phyloP scores from a whole-genome alignment of 352 stramenopile species.

The Poterioochromonas sp. region DNA sequence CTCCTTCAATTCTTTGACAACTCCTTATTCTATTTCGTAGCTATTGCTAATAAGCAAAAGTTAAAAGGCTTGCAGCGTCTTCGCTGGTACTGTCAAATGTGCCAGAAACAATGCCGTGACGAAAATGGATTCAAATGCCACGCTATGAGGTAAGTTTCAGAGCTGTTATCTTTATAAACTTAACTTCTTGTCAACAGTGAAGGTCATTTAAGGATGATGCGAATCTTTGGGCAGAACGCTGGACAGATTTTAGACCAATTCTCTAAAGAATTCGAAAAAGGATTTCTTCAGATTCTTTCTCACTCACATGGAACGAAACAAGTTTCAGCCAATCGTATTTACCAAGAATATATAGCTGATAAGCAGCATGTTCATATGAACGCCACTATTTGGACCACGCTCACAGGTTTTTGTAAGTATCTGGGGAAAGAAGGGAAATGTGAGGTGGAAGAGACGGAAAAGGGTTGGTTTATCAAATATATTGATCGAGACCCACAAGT shows the following conservation, averaged over 20 bases:
- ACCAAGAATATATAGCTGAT: constrained; percentile 98
- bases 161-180: not conserved
- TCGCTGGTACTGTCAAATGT: constrained; percentile 97
- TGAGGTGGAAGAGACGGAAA: constrained; percentile 93
- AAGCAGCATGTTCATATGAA: constrained; percentile 99
- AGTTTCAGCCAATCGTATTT: constrained; percentile 90
- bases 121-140: constrained; percentile 99
- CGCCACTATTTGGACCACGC: constrained; percentile 90
- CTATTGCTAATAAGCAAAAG: constrained; percentile 51
- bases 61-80: constrained; percentile 94
- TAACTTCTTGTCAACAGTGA: constrained; percentile 71
- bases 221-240: constrained; percentile 89
- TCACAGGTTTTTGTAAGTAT: constrained; percentile 95
- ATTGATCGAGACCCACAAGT: constrained; percentile 80
- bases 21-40: too few species aligned
- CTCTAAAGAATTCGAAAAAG: constrained; percentile 77
- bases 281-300: constrained; percentile 86
- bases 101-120: constrained; percentile 81
- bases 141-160: constrained; percentile 57
- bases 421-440: constrained; percentile 81
- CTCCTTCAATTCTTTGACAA: too few species aligned
- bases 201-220: constrained; percentile 94
- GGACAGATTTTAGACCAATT: constrained; percentile 81
- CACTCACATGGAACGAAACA: constrained; percentile 87
- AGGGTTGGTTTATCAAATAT: constrained; percentile 93